Evolutionary conservation across 768 basidiomycete species (phyloP).

Genomic region (Sutorius australiensis): DNA sequence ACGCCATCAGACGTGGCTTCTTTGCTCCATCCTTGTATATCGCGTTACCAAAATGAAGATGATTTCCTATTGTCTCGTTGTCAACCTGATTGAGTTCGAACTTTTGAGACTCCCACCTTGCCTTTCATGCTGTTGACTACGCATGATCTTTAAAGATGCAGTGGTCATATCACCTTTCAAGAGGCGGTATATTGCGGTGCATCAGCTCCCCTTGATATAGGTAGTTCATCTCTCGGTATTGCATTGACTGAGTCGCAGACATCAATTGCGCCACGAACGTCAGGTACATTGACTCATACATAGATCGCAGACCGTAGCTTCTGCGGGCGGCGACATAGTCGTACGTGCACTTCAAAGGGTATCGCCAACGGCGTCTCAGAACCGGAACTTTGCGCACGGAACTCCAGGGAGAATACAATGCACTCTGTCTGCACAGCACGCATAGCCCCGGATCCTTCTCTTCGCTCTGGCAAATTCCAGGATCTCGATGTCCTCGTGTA

Average conservation of each 20-base stretch:
- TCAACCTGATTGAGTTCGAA: background rate
- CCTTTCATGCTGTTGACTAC: too few relatives aligned
- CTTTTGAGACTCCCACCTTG: background rate
- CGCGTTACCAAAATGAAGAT: background rate
- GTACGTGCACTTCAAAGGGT: background rate
- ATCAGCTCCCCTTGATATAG: background rate
- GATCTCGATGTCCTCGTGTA: conserved; percentile 13
- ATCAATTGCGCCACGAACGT: background rate
- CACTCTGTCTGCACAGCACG: conserved; percentile 1
- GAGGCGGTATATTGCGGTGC: background rate
- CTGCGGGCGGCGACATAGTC: background rate
- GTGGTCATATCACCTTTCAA: background rate
- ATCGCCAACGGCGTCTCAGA: background rate
- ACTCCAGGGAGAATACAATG: background rate
- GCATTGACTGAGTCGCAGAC: background rate
- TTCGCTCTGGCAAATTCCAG: conserved; percentile 2
- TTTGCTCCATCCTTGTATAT: background rate
- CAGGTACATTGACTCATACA: background rate
- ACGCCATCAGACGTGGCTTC: too few relatives aligned
- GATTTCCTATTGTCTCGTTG: background rate
- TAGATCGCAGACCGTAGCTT: too few relatives aligned
- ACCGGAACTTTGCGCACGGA: background rate
- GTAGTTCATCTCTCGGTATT: background rate
- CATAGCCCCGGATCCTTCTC: conserved; percentile 7
- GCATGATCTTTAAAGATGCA: background rate